Evolutionary conservation across 768 basidiomycete species (phyloP), one percentile per base, ranked within the genome.

Genomic region (Amanita rimosa): DNA sequence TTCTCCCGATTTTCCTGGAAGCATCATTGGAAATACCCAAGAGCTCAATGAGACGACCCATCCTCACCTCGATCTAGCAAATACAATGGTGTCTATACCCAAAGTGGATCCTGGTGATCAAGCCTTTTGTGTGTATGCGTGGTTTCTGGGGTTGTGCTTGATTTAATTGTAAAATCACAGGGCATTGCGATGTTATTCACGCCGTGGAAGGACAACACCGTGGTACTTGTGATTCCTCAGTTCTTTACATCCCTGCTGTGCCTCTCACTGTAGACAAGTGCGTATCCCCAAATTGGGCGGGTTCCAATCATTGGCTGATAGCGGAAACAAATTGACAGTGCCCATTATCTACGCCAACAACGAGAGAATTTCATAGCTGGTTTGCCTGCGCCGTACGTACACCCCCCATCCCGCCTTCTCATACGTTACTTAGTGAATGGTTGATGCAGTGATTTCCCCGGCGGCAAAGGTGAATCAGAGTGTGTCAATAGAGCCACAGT

Each of bases 71-170:
- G 59, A 64, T 48, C 65, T 85, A 16, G 66, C 60, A 4, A 57
- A 67, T 54, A 78, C 74, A 1, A 82, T 84, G 80, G 63, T 74
- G 7, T 71, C 74, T 7, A 65, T 83, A 36, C 79, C 82, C 0
- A 62, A 49, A 14, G 78, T 85, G 1, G 63, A 75, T 37, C 79
- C 81, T 3, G 81, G 81, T 0, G 78, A 83, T 60, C 76, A 81
- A 54, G 79, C 79, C 13, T 76, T 76, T 48, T 79, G 76, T 77
- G 48, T 44, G 63, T 60, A 38, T 48, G 5, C 11, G 11, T 13
- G 31, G 11, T 31, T 31, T 26, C 11, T 31, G 13, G 3, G 4
- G 3, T 13, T 31, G 11, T 13, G 3, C 31, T 5, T 11, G 4
- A 13, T 31, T 31, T 9, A 31, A 31, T 5, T 24, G 26, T 13